Evolutionary conservation across 2,329 filamentous ascomycete species (phyloP), one percentile per base, ranked within the genome.

Genomic region (Cytospora chrysosperma): DNA sequence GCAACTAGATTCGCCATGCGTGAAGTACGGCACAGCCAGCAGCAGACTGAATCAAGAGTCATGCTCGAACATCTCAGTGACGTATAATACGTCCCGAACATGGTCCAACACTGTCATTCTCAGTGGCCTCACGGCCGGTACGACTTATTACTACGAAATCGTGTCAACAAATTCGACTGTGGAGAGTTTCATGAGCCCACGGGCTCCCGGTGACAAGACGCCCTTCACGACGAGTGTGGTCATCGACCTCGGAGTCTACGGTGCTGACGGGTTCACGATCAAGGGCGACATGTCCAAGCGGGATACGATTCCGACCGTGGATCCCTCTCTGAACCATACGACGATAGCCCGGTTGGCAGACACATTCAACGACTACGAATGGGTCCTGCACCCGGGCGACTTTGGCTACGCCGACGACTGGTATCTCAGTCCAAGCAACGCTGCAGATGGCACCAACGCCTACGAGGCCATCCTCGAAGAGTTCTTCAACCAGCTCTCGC

Each of bases 61-160:
- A 32, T 66, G 65, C 47, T 66, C 65, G 6, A 56, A 30, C 1
- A 59, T 59, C 10, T 66, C 65, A 8, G 62, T 65, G 5, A 66
- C 65, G 8, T 66, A 66, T 19, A 62, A 64, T 15, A 66, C 65
- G 3, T 66, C 65, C 17, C 32, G 65, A 6, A 66, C 65, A 9
- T 66, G 62, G 58, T 59, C 59, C 10, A 66, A 66, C 19, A 65
- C 65, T 15, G 65, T 66, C 51, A 57, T 66, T 1, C 65, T 65
- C 28, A 56, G 28, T n/a, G 26, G 50, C 8, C 72, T 87, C 24
- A 73, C 72, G 0, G 78, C 84, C 0, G 82, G 79, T 0, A 85
- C 83, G 1, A 84, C 78, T 0, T 87, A 87, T 72, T 87, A 84
- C 75, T 87, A 87, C 75, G 78, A 84, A 74, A 85, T 86, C 56